Evolutionary conservation across 129 eudicot species (phyloP).

Genomic region (Artemisia argyi): DNA sequence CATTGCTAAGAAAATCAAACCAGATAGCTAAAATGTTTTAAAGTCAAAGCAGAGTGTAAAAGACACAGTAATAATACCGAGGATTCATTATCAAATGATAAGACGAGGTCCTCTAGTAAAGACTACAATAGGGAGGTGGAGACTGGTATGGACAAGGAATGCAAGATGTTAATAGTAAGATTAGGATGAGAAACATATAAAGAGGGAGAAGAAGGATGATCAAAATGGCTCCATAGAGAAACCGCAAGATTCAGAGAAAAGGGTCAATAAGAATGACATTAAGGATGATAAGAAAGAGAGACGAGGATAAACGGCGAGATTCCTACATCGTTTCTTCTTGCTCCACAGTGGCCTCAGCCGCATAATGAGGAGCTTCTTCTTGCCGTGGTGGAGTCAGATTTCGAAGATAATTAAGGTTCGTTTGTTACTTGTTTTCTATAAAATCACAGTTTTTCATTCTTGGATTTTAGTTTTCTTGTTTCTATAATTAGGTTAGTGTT

Average conservation of each 20-base stretch:
- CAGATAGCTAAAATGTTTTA: slow-evolving; percentile 32
- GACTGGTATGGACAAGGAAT: no score
- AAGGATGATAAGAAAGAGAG: slow-evolving; percentile 55
- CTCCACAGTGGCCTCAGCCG: slow-evolving; percentile 64
- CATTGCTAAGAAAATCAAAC: slow-evolving; percentile 30
- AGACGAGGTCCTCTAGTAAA: not conserved
- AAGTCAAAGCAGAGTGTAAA: slow-evolving; percentile 30
- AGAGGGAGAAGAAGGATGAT: slow-evolving; percentile 44
- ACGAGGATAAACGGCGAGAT: slow-evolving; percentile 35
- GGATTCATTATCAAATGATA: slow-evolving; percentile 38
- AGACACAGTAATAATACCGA: slow-evolving; percentile 31
- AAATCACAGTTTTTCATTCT: no score
- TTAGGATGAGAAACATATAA: slow-evolving; percentile 54
- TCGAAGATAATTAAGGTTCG: slow-evolving; percentile 70
- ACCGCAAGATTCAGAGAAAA: slow-evolving; percentile 53
- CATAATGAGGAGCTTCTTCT: slow-evolving; percentile 68
- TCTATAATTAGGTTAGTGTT: no score
- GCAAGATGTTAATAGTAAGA: slow-evolving; percentile 47
- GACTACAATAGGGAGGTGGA: no score
- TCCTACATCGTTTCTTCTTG: slow-evolving; percentile 54
- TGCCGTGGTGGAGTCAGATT: slow-evolving; percentile 67
- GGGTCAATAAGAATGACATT: slow-evolving; percentile 43
- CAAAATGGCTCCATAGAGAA: slow-evolving; percentile 51
- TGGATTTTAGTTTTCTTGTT: no score
- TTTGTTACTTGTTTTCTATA: not conserved